phyloP scores from a whole-genome alignment of 2,329 filamentous ascomycete species.

The Neocucurbitaria cava region DNA sequence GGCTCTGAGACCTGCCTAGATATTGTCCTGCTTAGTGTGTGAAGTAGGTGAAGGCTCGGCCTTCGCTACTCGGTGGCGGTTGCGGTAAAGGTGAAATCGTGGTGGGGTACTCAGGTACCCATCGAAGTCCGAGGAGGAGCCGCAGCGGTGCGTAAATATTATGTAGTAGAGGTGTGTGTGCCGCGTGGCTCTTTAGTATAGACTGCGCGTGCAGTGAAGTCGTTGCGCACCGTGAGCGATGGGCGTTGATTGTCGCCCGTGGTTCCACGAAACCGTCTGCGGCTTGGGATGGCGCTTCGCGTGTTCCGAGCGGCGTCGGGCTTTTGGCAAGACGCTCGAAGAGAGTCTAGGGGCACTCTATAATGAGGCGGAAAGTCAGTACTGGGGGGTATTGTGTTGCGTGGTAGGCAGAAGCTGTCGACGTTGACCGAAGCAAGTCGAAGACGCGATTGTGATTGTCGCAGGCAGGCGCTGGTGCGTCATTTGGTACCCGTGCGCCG shows the following conservation, averaged over 20 bases:
- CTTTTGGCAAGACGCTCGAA: background rate
- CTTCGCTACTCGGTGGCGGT: slow-evolving; percentile 3
- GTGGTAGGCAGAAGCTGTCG: slow-evolving; percentile 17
- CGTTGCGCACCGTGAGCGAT: slow-evolving; percentile 8
- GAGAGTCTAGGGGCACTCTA: background rate
- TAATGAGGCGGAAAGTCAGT: no score
- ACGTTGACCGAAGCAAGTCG: slow-evolving; percentile 29
- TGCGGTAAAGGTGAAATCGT: slow-evolving; percentile 17
- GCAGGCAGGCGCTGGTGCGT: slow-evolving; percentile 32
- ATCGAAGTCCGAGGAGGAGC: slow-evolving; percentile 14
- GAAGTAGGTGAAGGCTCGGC: background rate
- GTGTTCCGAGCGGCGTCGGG: slow-evolving; percentile 14
- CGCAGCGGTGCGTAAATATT: slow-evolving; percentile 1
- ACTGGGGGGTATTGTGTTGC: background rate
- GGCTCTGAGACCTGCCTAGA: background rate
- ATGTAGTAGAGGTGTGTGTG: background rate
- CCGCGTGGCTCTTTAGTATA: background rate
- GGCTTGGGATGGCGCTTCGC: slow-evolving; percentile 18
- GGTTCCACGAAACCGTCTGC: slow-evolving; percentile 18
- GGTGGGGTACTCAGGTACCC: slow-evolving; percentile 33
- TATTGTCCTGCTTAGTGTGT: background rate
- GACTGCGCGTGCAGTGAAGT: background rate
- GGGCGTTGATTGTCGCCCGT: slow-evolving; percentile 7
- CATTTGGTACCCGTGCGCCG: slow-evolving; percentile 27
- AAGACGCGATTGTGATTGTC: slow-evolving; percentile 31